These are phyloP conservation scores for Schwanniomyces pseudopolymorphus DNA, from an alignment of 805 yeast species.

Conservation along the genomic window DNA sequence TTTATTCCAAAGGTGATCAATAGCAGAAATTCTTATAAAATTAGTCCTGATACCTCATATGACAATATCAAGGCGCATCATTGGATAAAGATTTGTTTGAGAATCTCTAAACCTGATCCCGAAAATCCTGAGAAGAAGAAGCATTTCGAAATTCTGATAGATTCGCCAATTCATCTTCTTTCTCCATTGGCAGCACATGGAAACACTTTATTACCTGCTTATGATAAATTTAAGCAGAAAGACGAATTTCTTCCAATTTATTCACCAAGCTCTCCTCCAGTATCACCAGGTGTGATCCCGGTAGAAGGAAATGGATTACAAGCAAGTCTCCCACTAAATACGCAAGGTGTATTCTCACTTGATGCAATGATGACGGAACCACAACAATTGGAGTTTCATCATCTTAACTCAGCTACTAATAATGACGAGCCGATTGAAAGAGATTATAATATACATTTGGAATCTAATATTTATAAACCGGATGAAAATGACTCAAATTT, in stretches of 20 bases:
- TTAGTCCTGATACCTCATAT: slow-evolving; percentile 86
- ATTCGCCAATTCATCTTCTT: slow-evolving; percentile 86
- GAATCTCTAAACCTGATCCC: slow-evolving; percentile 70
- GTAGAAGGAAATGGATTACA: slow-evolving; percentile 26
- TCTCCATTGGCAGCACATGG: slow-evolving; percentile 79
- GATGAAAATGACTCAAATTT: slow-evolving; percentile 33
- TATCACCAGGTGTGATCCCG: slow-evolving; percentile 55
- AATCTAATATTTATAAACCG: slow-evolving; percentile 56
- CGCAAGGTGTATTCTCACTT: not conserved
- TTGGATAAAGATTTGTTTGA: slow-evolving; percentile 88
- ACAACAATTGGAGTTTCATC: slow-evolving; percentile 20
- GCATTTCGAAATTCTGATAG: slow-evolving; percentile 92
- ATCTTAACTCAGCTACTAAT: slow-evolving; percentile 21
- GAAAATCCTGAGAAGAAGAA: slow-evolving; percentile 61
- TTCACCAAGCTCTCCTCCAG: slow-evolving; percentile 42
- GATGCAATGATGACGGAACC: slow-evolving; percentile 18
- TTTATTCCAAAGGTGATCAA: slow-evolving; percentile 72
- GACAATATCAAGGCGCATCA: slow-evolving; percentile 84
- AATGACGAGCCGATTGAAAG: slow-evolving; percentile 35
- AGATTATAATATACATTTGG: slow-evolving; percentile 41
- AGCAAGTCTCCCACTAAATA: not conserved
- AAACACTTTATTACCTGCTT: slow-evolving; percentile 74
- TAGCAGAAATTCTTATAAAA: slow-evolving; percentile 43
- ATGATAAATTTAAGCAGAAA: slow-evolving; percentile 33
- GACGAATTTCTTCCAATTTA: slow-evolving; percentile 22